These are phyloP conservation scores for Colletotrichum truncatum DNA, from an alignment of 2,329 filamentous ascomycete species.

Conservation along the genomic window DNA sequence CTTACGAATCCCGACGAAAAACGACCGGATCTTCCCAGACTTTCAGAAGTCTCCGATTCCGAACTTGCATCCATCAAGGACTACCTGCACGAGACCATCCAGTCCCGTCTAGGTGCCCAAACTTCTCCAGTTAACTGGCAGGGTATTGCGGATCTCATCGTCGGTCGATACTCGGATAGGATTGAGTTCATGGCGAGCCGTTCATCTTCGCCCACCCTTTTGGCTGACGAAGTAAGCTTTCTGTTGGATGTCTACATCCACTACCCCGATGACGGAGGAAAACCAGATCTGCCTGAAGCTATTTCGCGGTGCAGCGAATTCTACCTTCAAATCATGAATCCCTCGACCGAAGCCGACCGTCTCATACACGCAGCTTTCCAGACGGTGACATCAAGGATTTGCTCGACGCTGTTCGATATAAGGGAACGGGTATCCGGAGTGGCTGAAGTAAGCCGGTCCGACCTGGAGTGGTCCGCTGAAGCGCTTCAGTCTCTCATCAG, in stretches of 20 bases:
- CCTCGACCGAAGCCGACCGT: conserved; percentile 43
- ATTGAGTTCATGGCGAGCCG: conserved; percentile 48
- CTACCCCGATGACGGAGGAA: conserved; percentile 39
- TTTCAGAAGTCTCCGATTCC: conserved; percentile 37
- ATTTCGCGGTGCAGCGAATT: conserved; percentile 52
- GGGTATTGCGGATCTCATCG: conserved; percentile 66
- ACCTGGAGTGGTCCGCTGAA: neutral
- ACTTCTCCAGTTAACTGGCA: conserved; percentile 64
- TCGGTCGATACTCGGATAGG: conserved; percentile 64
- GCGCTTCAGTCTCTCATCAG: conserved; percentile 47
- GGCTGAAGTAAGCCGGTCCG: neutral
- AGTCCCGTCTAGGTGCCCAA: conserved; percentile 31
- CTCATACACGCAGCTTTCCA: conserved; percentile 46
- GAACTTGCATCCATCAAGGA: conserved; percentile 47
- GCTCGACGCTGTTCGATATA: conserved; percentile 28
- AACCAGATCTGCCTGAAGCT: conserved; percentile 42
- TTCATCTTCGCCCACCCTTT: conserved; percentile 30
- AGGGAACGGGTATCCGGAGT: neutral
- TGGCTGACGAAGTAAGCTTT: conserved; percentile 38
- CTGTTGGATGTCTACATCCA: conserved; percentile 50
- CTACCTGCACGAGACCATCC: conserved; percentile 55
- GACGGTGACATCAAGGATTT: conserved; percentile 43
- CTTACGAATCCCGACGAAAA: conserved; percentile 43
- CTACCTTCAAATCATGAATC: conserved; percentile 40
- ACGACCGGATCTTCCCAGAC: conserved; percentile 43